Base-by-base conservation (phyloP, 2,329 filamentous ascomycete genomes). In the Aspergillaceae sp. region DNA sequence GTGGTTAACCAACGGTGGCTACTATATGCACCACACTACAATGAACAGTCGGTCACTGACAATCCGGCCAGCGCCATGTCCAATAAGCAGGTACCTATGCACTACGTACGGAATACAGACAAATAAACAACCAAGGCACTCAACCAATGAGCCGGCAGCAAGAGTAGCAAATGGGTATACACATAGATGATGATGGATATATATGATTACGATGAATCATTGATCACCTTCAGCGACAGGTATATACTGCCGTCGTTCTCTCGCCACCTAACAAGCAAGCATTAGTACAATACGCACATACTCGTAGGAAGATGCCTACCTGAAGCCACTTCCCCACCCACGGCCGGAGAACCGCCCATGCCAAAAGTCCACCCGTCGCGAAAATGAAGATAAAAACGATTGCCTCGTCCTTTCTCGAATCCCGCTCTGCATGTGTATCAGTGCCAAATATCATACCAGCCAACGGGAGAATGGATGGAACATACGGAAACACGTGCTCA, bases 311-410 rank as follows among this genome's bases (percentile, higher is more conserved):
- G 19, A 19, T 19, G 19, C 46, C 42, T 66, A 76, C 75, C 64
- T 77, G 73, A 51, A 74, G 60, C 71, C 75, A 80, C 52, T 71
- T 73, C 54, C 76, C 71, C 29, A 80, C 69, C 72, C 74, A 82
- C 1, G 80, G 80, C 59, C 77, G 75, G 10, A 80, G 59, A 4
- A 72, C 71, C 2, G 82, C 81, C 73, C 80, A 84, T 2, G 69
- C 68, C 51, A 84, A 64, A 51, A 85, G 59, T 4, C 78, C 76
- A 6, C 76, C 72, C 2, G 81, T 84, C 29, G 79, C 77, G 48
- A 80, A 68, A 37, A 85, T 82, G 58, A 85, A 85, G 28, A 83
- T 74, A 48, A 79, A 77, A 2, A 85, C 81, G 2, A 85, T 78
- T 1, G 77, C 74, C 59, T 83, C 72, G 54, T 85, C 82, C 58